Percentiles rank a stretch among this genome's conserved stretches.
phyloP scores from a whole-genome alignment of 176 grass and related monocot genomes.

The Miscanthus lutarioriparius region DNA sequence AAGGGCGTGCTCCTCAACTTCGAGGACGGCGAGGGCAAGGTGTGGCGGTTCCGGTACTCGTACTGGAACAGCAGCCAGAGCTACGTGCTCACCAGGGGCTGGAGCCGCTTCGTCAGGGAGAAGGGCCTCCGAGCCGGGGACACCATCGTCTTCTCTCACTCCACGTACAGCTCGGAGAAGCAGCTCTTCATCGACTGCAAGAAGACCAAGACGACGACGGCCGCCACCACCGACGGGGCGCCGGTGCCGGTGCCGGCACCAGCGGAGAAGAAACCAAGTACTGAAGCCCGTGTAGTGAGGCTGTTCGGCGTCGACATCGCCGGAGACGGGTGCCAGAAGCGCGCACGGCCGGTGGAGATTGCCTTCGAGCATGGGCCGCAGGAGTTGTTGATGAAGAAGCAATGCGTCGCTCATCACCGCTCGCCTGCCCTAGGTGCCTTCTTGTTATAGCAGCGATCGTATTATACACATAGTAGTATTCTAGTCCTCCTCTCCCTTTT shows the following conservation, averaged over 20 bases:
- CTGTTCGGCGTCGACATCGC: conserved; percentile 78
- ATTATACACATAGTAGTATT: background rate
- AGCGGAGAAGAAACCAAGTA: background rate
- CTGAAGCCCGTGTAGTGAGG: conserved; percentile 42
- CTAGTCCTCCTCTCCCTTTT: background rate
- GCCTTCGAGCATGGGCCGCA: conserved; percentile 13
- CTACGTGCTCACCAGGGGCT: conserved; percentile 96
- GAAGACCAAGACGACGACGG: conserved; percentile 18
- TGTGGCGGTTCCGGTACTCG: conserved; percentile 86
- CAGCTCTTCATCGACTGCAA: conserved; percentile 83
- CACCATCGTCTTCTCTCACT: conserved; percentile 67
- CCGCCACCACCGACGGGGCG: background rate
- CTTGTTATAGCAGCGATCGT: conserved; percentile 35
- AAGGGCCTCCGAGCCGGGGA: conserved; percentile 84
- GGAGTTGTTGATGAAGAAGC: conserved; percentile 47
- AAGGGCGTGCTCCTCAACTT: conserved; percentile 88
- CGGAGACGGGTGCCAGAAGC: conserved; percentile 31
- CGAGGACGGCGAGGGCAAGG: conserved; percentile 78
- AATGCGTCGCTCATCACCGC: conserved; percentile 33
- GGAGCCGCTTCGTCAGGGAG: conserved; percentile 96
- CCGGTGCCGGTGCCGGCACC: background rate
- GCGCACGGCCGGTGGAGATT: conserved; percentile 25
- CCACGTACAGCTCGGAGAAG: conserved; percentile 49
- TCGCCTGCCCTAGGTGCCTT: conserved; percentile 53
- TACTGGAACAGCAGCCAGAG: conserved; percentile 99